Base-by-base conservation (phyloP, 768 basidiomycete genomes). In the Serpula lacrymans region DNA sequence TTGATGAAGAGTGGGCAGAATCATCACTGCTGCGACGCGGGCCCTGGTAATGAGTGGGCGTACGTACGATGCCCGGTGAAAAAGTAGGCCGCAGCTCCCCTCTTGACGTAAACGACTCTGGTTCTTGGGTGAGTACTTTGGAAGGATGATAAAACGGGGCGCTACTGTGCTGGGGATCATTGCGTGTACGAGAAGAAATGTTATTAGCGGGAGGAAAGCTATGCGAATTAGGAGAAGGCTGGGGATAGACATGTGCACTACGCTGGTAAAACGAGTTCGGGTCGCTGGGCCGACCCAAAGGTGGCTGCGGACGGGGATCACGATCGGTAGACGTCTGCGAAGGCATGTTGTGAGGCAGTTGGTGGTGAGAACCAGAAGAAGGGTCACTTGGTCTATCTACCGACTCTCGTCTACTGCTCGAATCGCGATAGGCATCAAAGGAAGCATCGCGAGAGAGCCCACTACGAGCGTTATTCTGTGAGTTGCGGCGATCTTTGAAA, bases 61-160 rank as follows among this genome's bases (percentile, higher is more conserved):
- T 84, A 34, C 85, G 80, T 23, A 87, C 67, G 55, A 85, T 81
- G 40, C 66, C 76, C n/a, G 75, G 52, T 2, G 81, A 80, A 50
- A 87, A 88, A 1, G 86, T 86, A 1, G 82, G 69, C 31, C 78
- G 75, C 13, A 86, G 73, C 11, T 78, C 73, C 14, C 55, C 63
- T 41, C 64, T 66, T 5, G 74, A 55, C 0, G 74, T 82, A 50
- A 72, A 84, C 3, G 69, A 66, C 40, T 77, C 72, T 1, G 59
- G 60, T 37, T 63, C 55, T 24, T 50, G 49, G 8, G 51, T 51
- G 37, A 57, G 46, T 17, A 38, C 0, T n/a, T n/a, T n/a, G n/a
- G n/a, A n/a, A n/a, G n/a, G n/a, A n/a, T n/a, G n/a, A n/a, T n/a
- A n/a, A n/a, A n/a, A n/a, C n/a, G n/a, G n/a, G n/a, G n/a, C n/a